Base-by-base conservation (phyloP, 371 early-diverging fungal genomes). In the Mucor indicus region DNA sequence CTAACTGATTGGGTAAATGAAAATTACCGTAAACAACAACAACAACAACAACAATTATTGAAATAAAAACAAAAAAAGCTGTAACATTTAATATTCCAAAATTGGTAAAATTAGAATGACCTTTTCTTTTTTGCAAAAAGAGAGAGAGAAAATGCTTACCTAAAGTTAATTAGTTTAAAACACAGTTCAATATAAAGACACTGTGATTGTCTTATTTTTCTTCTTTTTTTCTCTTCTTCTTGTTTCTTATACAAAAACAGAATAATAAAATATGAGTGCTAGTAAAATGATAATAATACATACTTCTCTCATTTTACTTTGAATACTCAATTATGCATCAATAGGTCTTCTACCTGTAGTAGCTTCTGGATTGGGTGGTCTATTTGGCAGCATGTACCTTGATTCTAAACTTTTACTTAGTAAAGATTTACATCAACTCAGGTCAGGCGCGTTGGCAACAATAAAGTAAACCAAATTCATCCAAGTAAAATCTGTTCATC, bases 341-440 rank as follows among this genome's bases (percentile, higher is more conserved):
- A 9, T 47, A 55, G 46, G 38, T 27, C 11, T 50, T 30, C 39
- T 55, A 32, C 47, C 51, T 16, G 50, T 49, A 12, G 57, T 44
- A 30, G 62, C 53, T 11, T 54, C 61, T n/a, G 61, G 53, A 19
- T 12, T 54, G 3, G 57, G 51, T 13, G 45, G 57, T 29, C 31
- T 53, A 11, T 40, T 67, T 23, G 63, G 63, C n/a, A 51, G 43
- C 19, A 62, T 62, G 63, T 67, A 67, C 32, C 42, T 62, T 8
- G 67, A 67, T 38, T 43, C 67, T 10, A 55, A 36, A 47, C 33
- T 47, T 12, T 44, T 59, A 11, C 36, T 67, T 2, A 44, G 60
- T 20, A 48, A 47, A 31, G 67, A 67, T 24, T 24, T 55, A 16
- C 46, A 46, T 25, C 67, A 67, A 43, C 20, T 67, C 6, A 37